Conservation (phyloP, 495 filamentous ascomycete genomes). For the Aspergillus egyptiacus region DNA sequence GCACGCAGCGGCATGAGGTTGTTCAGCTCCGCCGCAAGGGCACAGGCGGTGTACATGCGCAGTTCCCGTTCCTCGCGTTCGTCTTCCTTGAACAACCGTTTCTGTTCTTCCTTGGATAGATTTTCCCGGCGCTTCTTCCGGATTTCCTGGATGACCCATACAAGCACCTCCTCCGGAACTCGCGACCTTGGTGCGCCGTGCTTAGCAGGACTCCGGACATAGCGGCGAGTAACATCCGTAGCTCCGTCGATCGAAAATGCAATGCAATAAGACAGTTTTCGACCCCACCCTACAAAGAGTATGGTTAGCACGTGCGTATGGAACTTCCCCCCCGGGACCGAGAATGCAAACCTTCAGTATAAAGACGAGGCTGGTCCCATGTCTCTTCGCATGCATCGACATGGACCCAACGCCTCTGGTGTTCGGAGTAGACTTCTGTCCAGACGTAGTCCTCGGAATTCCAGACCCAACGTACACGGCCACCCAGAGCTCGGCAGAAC, state of each 20-base stretch:
- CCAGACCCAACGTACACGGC: constrained; percentile 95
- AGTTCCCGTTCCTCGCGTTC: constrained; percentile 80
- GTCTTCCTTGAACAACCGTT: constrained; percentile 83
- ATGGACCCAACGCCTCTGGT: constrained; percentile 92
- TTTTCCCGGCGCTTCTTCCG: constrained; percentile 71
- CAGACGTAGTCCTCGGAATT: constrained; percentile 96
- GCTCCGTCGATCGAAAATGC: constrained; percentile 95
- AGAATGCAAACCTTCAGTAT: constrained; percentile 65
- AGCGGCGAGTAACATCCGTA: constrained; percentile 91
- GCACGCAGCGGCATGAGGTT: constrained; percentile 43
- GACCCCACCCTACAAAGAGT: constrained; percentile 62
- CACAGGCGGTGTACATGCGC: constrained; percentile 63
- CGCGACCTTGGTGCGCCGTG: constrained; percentile 66
- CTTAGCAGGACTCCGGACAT: constrained; percentile 74
- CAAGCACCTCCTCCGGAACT: constrained; percentile 80
- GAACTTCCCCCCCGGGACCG: no score
- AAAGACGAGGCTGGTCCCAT: constrained; percentile 91
- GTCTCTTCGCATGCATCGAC: constrained; percentile 91
- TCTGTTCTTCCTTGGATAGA: constrained; percentile 71
- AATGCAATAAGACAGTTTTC: constrained; percentile 93
- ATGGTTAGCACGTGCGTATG: not conserved
- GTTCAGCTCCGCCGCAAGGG: constrained; percentile 59
- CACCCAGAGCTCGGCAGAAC: constrained; percentile 89
- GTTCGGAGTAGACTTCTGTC: constrained; percentile 96
- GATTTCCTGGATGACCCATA: constrained; percentile 87